phyloP scores from a whole-genome alignment of 768 basidiomycete genomes.

The Podaxis sp. region DNA sequence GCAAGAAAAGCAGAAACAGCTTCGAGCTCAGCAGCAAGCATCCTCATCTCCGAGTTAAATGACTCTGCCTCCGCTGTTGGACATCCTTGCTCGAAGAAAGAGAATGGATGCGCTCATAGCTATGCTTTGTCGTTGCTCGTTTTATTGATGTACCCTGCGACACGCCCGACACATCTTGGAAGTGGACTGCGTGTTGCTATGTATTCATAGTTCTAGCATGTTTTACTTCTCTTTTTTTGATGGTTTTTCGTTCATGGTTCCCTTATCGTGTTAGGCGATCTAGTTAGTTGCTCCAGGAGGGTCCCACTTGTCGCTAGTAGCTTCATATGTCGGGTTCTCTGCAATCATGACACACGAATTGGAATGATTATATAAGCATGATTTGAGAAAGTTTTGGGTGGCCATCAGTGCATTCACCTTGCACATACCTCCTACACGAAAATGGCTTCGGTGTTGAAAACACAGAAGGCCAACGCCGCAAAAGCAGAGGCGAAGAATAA shows the following conservation, averaged over 20 bases:
- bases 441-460: constrained; percentile 69
- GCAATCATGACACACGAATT: background rate
- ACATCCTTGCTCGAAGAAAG: background rate
- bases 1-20: constrained; percentile 87
- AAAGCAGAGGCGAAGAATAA: constrained; percentile 52
- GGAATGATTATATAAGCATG: constrained; percentile 9
- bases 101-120: background rate
- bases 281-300: background rate
- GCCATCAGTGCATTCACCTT: constrained; percentile 1
- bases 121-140: background rate
- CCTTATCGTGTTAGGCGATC: background rate
- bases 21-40: constrained; percentile 35
- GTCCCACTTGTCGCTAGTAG: background rate
- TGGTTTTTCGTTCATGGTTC: constrained; percentile 5
- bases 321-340: background rate
- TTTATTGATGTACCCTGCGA: background rate
- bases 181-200: constrained; percentile 8
- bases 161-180: background rate
- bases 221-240: background rate
- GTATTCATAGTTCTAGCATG: constrained; percentile 9
- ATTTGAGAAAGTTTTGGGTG: constrained; percentile 11
- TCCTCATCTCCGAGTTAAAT: constrained; percentile 8
- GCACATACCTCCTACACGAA: constrained; percentile 6
- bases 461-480: constrained; percentile 55
- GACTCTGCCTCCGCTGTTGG: background rate